These are phyloP conservation scores for Chrysosporium keratinophilum DNA, from an alignment of 2,329 filamentous ascomycete species.

Conservation along the genomic window DNA sequence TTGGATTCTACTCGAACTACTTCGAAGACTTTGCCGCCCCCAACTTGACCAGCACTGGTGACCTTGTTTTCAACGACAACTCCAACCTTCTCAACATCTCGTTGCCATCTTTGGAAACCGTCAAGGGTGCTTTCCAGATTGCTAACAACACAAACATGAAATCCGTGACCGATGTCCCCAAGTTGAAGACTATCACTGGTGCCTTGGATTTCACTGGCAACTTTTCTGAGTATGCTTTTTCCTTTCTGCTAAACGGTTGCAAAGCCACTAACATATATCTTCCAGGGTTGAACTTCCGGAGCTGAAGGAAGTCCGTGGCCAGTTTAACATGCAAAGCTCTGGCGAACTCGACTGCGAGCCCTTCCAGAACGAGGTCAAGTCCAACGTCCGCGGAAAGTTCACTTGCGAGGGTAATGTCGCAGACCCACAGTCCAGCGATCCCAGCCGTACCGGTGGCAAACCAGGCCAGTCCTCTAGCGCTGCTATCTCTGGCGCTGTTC, in stretches of 20 bases:
- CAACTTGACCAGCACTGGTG: conserved; percentile 40
- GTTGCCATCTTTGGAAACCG: conserved; percentile 55
- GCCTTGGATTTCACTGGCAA: conserved; percentile 76
- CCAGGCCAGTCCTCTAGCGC: conserved; percentile 29
- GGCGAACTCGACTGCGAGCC: conserved; percentile 52
- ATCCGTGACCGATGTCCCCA: conserved; percentile 55
- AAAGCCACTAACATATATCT: neutral
- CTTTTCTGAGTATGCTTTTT: conserved; percentile 57
- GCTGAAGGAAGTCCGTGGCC: conserved; percentile 59
- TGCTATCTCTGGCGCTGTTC: conserved; percentile 25
- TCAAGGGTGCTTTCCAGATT: conserved; percentile 72
- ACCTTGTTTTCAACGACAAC: conserved; percentile 50
- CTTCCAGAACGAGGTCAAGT: conserved; percentile 32
- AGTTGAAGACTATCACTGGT: conserved; percentile 60
- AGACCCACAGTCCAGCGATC: conserved; percentile 29
- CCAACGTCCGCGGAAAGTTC: conserved; percentile 40
- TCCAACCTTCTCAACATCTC: conserved; percentile 58
- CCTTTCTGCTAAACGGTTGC: neutral
- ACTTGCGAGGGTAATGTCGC: conserved; percentile 32
- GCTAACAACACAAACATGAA: conserved; percentile 76
- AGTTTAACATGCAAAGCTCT: conserved; percentile 59
- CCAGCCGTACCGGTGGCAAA: conserved; percentile 20
- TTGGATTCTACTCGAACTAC: conserved; percentile 72
- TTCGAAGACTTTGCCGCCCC: conserved; percentile 37
- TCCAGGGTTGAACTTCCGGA: conserved; percentile 58